Evolutionary conservation across 805 yeast species (phyloP), one percentile per base, ranked within the genome.

Genomic region (Hanseniaspora pseudoguilliermondii): DNA sequence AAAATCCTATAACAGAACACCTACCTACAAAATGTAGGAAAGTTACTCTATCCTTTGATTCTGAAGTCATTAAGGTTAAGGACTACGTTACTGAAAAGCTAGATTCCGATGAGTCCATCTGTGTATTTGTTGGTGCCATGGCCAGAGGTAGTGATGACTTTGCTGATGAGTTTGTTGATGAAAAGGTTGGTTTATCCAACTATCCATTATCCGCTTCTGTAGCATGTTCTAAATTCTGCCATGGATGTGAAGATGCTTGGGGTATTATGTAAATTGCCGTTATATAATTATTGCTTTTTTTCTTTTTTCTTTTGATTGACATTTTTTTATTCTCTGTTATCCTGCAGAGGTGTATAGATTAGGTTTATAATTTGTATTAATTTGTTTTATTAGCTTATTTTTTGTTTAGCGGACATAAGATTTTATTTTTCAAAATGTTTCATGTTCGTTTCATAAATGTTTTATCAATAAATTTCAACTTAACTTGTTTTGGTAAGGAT

Each of bases 71-170:
- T 61, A 78, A 89, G 62, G 96, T 88, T 4, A 95, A 88, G 70
- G 96, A 90, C 65, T 90, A 87, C 67, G 90, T 90, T 41, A 70
- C 69, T 18, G 61, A 64, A 42, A 83, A 83, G 57, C 73, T 93
- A 63, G 95, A 82, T 63, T 82, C 81, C 2, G 95, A 87, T 66
- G 96, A 93, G 73, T 86, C 95, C 66, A 83, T 93, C 63, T 93
- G 98, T 76, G 97, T 93, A 29, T 93, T 93, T 70, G 97, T 93
- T 48, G 98, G 98, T 67, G 96, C 98, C 48, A 93, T 93, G 96
- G 98, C 98, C 21, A 83, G 97, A 70, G 98, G 98, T 66, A 85
- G 84, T 68, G 98, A 93, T 71, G 89, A 82, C 63, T 93, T 93
- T 71, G 98, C 98, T 25, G 98, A 93, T 69, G 97, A 90, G 70